Conservation (phyloP, 148 eudicot species). For the Chenopodium formosanum region DNA sequence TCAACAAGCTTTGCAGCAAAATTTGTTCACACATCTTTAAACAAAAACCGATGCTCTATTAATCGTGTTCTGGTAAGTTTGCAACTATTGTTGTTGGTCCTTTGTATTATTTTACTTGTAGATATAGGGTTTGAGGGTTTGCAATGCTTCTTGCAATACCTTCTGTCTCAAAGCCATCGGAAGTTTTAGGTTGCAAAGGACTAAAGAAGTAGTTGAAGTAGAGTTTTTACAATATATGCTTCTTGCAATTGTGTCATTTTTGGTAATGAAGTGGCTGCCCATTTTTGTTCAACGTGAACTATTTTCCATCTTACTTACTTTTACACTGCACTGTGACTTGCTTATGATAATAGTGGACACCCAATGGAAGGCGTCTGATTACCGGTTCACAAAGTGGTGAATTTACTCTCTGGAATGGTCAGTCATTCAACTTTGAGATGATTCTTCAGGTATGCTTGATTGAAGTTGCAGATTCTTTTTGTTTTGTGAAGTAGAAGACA, state of each 20-base stretch:
- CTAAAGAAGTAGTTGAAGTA: background rate
- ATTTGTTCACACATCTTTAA: constrained; percentile 91
- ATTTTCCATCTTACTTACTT: constrained; percentile 2
- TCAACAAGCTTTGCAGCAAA: constrained; percentile 94
- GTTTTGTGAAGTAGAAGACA: background rate
- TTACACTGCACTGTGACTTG: constrained; percentile 22
- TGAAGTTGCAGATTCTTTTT: background rate
- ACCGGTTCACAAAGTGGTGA: constrained; percentile 99
- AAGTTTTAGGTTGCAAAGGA: background rate
- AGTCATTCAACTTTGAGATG: constrained; percentile 98
- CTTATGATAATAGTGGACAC: constrained; percentile 77
- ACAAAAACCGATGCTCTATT: constrained; percentile 91
- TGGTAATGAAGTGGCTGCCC: background rate
- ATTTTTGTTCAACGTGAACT: background rate
- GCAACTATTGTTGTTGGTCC: background rate
- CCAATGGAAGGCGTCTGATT: constrained; percentile 94
- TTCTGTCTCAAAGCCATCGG: background rate
- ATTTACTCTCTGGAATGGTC: constrained; percentile 98
- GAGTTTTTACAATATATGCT: background rate
- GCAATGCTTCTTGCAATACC: background rate
- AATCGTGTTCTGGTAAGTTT: constrained; percentile 89
- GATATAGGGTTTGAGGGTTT: background rate
- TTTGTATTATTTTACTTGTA: too few relatives aligned
- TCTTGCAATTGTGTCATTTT: background rate
- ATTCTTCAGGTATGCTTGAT: constrained; percentile 66